Evolutionary conservation across 1,284 basidiomycete genomes (phyloP).

Genomic region (Inonotus obliquus): DNA sequence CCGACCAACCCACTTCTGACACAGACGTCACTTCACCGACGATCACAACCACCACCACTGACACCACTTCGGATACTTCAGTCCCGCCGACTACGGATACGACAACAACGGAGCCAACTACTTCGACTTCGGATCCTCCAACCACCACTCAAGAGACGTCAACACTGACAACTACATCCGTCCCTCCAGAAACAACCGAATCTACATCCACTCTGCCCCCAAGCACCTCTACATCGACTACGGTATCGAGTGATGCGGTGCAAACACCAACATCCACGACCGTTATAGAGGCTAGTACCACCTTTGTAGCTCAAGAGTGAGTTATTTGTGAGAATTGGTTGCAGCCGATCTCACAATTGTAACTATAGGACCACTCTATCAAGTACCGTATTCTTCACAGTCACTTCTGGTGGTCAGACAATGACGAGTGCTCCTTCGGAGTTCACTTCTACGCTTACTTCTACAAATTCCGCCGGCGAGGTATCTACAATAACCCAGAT

Average conservation of each 20-base stretch:
- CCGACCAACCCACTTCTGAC: conserved; percentile 16
- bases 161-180: conserved; percentile 14
- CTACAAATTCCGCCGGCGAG: conserved; percentile 47
- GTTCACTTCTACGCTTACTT: conserved; percentile 52
- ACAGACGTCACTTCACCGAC: conserved; percentile 13
- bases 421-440: conserved; percentile 47
- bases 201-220: conserved; percentile 16
- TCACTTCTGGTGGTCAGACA: conserved; percentile 49
- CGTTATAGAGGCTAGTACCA: background rate
- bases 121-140: conserved; percentile 21
- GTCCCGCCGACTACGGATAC: conserved; percentile 23
- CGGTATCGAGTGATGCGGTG: conserved; percentile 19
- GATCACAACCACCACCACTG: conserved; percentile 19
- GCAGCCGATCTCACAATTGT: conserved; percentile 11
- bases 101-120: conserved; percentile 21
- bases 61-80: conserved; percentile 17
- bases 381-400: conserved; percentile 49
- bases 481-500: conserved; percentile 54
- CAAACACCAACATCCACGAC: conserved; percentile 18
- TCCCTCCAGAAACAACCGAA: background rate
- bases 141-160: conserved; percentile 19
- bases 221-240: conserved; percentile 20
- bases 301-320: conserved; percentile 1
- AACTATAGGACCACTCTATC: conserved; percentile 48
- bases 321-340: background rate